Evolutionary conservation across 306 rosid species (phyloP).

Genomic region (Vigna reflexopilosa): DNA sequence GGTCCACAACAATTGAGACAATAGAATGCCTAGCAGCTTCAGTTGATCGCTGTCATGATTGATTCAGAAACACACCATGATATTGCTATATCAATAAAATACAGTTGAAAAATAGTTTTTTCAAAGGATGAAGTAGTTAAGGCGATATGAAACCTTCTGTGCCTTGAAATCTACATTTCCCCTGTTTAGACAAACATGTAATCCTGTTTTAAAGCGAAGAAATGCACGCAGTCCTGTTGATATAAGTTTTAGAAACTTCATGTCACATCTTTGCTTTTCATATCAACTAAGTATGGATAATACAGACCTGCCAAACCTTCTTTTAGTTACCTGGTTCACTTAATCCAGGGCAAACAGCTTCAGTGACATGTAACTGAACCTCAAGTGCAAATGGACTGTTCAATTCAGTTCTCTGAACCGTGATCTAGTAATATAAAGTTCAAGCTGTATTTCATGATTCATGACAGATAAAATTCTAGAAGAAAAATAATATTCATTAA

Average conservation of each 20-base stretch:
- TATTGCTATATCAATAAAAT: slow-evolving; percentile 27
- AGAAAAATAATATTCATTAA: slow-evolving; percentile 18
- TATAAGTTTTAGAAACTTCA: slow-evolving; percentile 36
- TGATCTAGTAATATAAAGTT: slow-evolving; percentile 62
- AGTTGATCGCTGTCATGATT: slow-evolving; percentile 71
- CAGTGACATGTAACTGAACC: slow-evolving; percentile 90
- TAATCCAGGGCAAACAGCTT: slow-evolving; percentile 93
- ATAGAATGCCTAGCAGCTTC: slow-evolving; percentile 89
- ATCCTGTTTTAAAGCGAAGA: slow-evolving; percentile 92
- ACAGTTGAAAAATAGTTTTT: slow-evolving; percentile 23
- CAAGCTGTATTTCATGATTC: slow-evolving; percentile 38
- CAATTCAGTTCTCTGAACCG: slow-evolving; percentile 84
- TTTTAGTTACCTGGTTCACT: slow-evolving; percentile 85
- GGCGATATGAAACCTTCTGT: slow-evolving; percentile 66
- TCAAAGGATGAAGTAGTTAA: slow-evolving; percentile 38
- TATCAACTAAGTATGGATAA: slow-evolving; percentile 28
- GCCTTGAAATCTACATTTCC: slow-evolving; percentile 80
- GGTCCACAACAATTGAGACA: slow-evolving; percentile 88
- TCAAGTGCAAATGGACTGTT: slow-evolving; percentile 97
- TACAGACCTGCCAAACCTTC: slow-evolving; percentile 17
- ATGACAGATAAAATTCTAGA: slow-evolving; percentile 25
- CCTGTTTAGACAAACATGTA: slow-evolving; percentile 85
- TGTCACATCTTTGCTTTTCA: slow-evolving; percentile 13
- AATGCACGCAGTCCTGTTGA: slow-evolving; percentile 92
- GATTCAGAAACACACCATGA: slow-evolving; percentile 35